Base-by-base conservation (phyloP, 352 stramenopile species). In the Halophytophthora batemanensis region DNA sequence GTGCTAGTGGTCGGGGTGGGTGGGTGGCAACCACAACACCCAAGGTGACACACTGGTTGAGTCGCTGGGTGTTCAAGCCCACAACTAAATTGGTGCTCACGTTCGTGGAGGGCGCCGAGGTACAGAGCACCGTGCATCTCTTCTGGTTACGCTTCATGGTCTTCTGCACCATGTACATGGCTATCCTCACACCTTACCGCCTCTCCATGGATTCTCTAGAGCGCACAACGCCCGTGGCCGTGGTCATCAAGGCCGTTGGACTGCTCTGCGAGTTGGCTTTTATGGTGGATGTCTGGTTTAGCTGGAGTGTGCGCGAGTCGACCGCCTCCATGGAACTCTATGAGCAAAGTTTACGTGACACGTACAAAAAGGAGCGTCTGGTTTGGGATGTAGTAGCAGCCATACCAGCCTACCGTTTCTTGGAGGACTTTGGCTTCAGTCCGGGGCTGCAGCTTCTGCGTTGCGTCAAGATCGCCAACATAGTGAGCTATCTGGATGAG, bases 401-500 rank as follows among this genome's bases (percentile, higher is more conserved):
- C 4, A 28, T 82, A 18, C 76, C 76, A 86, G 57, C 81, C 11
- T 67, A 86, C 28, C 68, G 64, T 15, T 54, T 83, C 12, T 22
- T 81, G 7, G 50, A 48, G 0, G 66, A 80, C 29, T 71, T 77
- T 37, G 46, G 53, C 12, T 23, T 34, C 11, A 45, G 53, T 13
- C 29, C 56, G 18, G 83, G 59, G 61, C 28, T 83, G 4, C 49
- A 61, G 2, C 40, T 85, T 22, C 37, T 74, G 21, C 71, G 55
- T 3, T 87, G 73, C 34, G 46, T 65, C 23, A 87, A 87, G 40
- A 67, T 80, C 25, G 22, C 67, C 36, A 85, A 87, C 53, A 53
- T 86, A 2, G 57, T 67, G 3, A 63, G 46, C 22, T 86, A 86
- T 45, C 58, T 86, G 57, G 59, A 72, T 18, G 79, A 87, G 53